Conservation (phyloP, 23 red algal genomes). For the Cyanidioschyzon merolae region DNA sequence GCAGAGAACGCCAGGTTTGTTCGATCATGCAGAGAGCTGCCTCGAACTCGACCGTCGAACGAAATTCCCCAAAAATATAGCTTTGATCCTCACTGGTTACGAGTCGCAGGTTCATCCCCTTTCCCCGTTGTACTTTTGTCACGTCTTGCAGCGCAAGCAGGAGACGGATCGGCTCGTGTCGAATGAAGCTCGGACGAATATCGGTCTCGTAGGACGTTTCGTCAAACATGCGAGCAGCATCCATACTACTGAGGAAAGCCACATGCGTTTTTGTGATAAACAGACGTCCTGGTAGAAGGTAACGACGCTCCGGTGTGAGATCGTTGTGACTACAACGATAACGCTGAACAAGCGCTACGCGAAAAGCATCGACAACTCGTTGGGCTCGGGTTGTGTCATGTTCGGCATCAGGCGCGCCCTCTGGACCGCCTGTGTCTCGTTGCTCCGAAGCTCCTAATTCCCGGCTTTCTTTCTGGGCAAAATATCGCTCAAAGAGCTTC, state of each 20-base stretch:
- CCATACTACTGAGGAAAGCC: not conserved
- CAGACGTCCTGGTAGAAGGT: not conserved
- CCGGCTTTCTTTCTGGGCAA: not conserved
- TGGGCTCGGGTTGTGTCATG: not conserved
- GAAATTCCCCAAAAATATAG: not conserved
- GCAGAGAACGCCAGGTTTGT: not conserved
- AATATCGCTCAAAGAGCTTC: not conserved
- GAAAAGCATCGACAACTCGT: not conserved
- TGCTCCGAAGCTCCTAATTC: not conserved
- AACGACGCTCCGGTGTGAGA: constrained; percentile 2
- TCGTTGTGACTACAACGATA: constrained; percentile 4
- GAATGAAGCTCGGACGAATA: not conserved
- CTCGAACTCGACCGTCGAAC: not conserved
- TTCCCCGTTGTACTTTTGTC: constrained; percentile 2
- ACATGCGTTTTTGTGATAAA: not conserved
- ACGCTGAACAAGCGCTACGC: not conserved
- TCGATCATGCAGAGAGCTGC: constrained; percentile 2
- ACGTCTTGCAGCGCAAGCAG: not conserved
- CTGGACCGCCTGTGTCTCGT: not conserved
- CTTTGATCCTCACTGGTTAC: not conserved
- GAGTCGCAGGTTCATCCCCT: not conserved
- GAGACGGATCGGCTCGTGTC: not conserved
- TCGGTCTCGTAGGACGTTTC: not conserved
- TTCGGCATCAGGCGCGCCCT: not conserved
- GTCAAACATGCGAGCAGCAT: not conserved